Evolutionary conservation across 2,329 filamentous ascomycete genomes (phyloP).

Genomic region (Bretziella fagacearum): DNA sequence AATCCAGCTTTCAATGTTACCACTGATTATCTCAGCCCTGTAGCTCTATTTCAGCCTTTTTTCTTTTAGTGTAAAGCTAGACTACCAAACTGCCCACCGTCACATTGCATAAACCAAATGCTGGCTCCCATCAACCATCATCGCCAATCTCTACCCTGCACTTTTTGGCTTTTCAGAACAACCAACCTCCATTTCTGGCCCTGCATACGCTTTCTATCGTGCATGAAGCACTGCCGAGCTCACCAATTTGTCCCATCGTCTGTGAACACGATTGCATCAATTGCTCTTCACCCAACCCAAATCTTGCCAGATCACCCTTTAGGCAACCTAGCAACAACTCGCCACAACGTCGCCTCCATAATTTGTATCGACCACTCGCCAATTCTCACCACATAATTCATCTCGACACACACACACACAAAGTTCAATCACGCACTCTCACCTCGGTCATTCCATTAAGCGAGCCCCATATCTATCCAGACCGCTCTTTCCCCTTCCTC

Average conservation of each 20-base stretch:
- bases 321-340: neutral
- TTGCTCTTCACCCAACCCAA: neutral
- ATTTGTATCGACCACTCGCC: neutral
- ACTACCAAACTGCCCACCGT: no score
- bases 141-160: neutral
- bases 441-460: neutral
- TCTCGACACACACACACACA: neutral
- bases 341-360: neutral
- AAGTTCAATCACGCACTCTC: neutral
- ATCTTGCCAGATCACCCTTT: conserved; percentile 6
- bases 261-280: neutral
- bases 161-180: neutral
- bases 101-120: no score
- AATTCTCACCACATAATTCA: neutral
- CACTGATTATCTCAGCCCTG: no score
- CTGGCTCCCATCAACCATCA: neutral
- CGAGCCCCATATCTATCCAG: neutral
- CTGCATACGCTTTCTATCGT: conserved; percentile 1
- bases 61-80: no score
- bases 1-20: no score
- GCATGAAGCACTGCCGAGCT: neutral
- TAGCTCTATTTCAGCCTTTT: no score
- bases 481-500: neutral
- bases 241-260: neutral
- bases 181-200: neutral